A percentile compares a stretch with the other conserved stretches of the same genome.
Conservation (phyloP, 306 rosid genomes). For the Hylodesmum podocarpum region DNA sequence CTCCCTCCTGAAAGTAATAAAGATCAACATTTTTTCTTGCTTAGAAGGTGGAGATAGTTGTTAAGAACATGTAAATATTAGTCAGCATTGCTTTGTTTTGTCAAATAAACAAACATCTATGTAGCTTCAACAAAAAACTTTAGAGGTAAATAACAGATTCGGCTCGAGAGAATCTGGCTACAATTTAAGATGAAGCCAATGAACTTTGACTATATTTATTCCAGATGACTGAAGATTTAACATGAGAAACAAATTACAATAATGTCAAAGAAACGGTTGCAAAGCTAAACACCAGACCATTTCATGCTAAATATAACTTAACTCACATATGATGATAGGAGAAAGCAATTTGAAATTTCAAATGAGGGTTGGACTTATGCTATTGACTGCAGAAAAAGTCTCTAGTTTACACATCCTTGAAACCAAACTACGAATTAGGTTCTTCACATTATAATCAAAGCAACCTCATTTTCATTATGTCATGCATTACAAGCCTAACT, state of each 20-base stretch:
- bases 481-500: background rate
- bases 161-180: conserved; percentile 15
- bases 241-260: background rate
- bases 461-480: conserved; percentile 17
- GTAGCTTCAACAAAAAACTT: conserved; percentile 4
- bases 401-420: background rate
- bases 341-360: conserved; percentile 4
- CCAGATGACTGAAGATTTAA: background rate
- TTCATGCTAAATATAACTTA: background rate
- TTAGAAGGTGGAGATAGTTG: background rate
- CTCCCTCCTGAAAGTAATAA: conserved; percentile 77
- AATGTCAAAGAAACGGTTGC: background rate
- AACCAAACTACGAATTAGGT: background rate
- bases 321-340: background rate
- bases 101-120: conserved; percentile 9
- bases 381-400: background rate
- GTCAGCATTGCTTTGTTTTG: background rate
- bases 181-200: background rate
- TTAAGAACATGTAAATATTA: background rate
- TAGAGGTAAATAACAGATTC: conserved; percentile 4
- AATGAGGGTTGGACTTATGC: background rate
- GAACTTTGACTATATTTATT: background rate
- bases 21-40: background rate
- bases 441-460: conserved; percentile 8
- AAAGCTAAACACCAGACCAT: background rate